A percentile compares a stretch with the other conserved stretches of the same genome.
Evolutionary conservation across 306 rosid species (phyloP).

Genomic region (Vigna reflexopilosa): DNA sequence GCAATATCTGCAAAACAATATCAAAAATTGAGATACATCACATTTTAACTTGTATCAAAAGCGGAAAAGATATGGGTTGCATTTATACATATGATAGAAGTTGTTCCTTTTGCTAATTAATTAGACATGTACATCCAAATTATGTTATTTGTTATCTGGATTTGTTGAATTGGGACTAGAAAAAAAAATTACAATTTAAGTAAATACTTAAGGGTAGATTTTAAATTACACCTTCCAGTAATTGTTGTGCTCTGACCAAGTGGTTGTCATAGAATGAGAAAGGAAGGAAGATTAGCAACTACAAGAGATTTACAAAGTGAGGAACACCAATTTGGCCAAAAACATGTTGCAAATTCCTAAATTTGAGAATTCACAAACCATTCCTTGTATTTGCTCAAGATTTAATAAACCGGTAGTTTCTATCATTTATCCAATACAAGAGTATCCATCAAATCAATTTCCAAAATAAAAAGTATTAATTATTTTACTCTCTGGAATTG

Average conservation of each 20-base stretch:
- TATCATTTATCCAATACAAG: conserved; percentile 6
- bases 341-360: neutral
- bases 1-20: conserved; percentile 51
- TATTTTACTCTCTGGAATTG: neutral
- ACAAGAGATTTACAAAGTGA: too few species aligned
- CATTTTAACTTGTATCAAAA: conserved; percentile 7
- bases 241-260: too few species aligned
- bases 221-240: neutral
- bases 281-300: too few species aligned
- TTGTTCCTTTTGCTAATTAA: neutral
- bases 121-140: conserved; percentile 1
- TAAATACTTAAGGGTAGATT: neutral
- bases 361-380: neutral
- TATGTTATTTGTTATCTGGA: neutral
- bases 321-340: too few species aligned
- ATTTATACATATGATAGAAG: neutral
- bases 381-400: conserved; percentile 18
- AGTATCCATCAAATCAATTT: neutral
- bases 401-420: neutral
- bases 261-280: too few species aligned
- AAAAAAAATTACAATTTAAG: neutral
- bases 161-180: conserved; percentile 10
- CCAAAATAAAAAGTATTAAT: neutral
- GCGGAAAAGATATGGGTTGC: neutral
- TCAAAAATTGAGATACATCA: conserved; percentile 15